phyloP scores from a whole-genome alignment of 2,329 filamentous ascomycete genomes.

The Talaromyces sp. region DNA sequence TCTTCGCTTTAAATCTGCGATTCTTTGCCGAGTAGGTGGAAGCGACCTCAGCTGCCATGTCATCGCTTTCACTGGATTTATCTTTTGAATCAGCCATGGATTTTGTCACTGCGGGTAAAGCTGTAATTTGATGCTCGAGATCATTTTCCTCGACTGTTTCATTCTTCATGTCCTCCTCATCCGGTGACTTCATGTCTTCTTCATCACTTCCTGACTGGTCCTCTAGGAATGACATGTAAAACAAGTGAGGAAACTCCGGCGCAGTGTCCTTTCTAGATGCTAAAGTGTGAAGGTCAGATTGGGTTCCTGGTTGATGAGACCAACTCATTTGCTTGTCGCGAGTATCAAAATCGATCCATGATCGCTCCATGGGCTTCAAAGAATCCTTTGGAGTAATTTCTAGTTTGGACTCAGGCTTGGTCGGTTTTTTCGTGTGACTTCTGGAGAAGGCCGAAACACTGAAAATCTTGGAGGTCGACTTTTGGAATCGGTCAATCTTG shows the following conservation, averaged over 20 bases:
- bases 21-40: conserved; percentile 13
- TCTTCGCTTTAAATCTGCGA: conserved; percentile 12
- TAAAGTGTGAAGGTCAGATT: conserved; percentile 11
- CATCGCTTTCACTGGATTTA: neutral
- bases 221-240: conserved; percentile 19
- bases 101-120: conserved; percentile 25
- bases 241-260: conserved; percentile 27
- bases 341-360: conserved; percentile 18
- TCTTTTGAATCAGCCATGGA: neutral
- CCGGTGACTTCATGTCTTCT: conserved; percentile 23
- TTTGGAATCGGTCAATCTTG: conserved; percentile 5
- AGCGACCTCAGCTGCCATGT: conserved; percentile 14
- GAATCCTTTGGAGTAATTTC: conserved; percentile 20
- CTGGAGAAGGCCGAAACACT: conserved; percentile 2
- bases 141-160: conserved; percentile 11
- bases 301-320: conserved; percentile 24
- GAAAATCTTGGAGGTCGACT: conserved; percentile 14
- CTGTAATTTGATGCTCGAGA: conserved; percentile 26
- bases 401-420: conserved; percentile 15
- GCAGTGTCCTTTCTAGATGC: conserved; percentile 22
- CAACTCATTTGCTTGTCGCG: conserved; percentile 17
- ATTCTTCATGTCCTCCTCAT: conserved; percentile 15
- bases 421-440: conserved; percentile 17
- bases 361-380: conserved; percentile 20
- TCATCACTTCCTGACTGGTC: conserved; percentile 17